Percentiles rank a stretch among this genome's conserved stretches.
phyloP scores from a whole-genome alignment of 2,329 filamentous ascomycete genomes.

The Hypoxylon sp. region DNA sequence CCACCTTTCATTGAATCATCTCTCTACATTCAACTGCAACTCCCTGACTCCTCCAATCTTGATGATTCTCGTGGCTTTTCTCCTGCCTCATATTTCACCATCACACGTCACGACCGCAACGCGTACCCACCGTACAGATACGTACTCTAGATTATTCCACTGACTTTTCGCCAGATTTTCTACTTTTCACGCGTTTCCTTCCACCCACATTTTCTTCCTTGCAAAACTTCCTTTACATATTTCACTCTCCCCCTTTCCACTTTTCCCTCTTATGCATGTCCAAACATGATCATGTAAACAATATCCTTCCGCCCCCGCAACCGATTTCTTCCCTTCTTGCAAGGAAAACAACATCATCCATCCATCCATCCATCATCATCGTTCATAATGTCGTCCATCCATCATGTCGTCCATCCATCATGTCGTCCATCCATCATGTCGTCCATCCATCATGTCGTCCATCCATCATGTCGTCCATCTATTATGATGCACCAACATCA shows the following conservation, averaged over 20 bases:
- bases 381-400: neutral
- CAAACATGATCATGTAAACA: conserved; percentile 3
- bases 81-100: neutral
- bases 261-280: neutral
- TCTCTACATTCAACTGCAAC: neutral
- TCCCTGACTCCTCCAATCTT: neutral
- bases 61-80: neutral
- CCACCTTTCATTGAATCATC: neutral
- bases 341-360: neutral
- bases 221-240: neutral
- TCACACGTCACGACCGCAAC: neutral
- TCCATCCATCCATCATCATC: neutral
- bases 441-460: neutral
- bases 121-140: neutral
- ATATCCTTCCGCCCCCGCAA: neutral
- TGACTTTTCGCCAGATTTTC: neutral
- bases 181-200: neutral
- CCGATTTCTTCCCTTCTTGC: neutral
- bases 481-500: neutral
- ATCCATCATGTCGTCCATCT: neutral
- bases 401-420: neutral
- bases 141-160: neutral
- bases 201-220: neutral
- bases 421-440: neutral
- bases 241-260: neutral